Base-by-base conservation (phyloP, 2,329 filamentous ascomycete species). In the Trichoderma atrobrunneum region DNA sequence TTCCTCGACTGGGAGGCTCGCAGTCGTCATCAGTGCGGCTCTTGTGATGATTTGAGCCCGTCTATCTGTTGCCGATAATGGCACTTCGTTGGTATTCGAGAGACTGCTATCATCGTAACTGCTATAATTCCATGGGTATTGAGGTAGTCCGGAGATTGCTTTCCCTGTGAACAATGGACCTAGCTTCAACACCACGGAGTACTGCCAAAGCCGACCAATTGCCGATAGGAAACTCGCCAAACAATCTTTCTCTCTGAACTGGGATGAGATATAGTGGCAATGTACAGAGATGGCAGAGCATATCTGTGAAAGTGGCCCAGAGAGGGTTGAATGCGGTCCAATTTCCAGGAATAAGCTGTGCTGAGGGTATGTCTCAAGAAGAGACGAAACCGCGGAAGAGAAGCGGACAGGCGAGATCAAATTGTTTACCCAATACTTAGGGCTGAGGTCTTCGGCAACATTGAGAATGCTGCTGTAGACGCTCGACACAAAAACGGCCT, bases 371-470 rank as follows among this genome's bases (percentile, higher is more conserved):
- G 32, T n/a, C 24, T 51, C 51, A 24, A 72, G 65, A 30, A 69
- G n/a, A 18, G 59, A 26, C 8, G 5, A 7, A 28, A 76, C 43
- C 28, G 72, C 67, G 36, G 61, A 73, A 57, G 32, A 65, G 67
- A 74, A 77, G 3, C 72, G 68, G 6, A 80, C 78, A 24, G 77
- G 75, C 5, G 73, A 75, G 11, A 76, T 72, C 59, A 80, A 68
- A 71, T 78, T 79, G n/a, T 70, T 64, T 5, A 69, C 67, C 77
- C 77, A 80, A 73, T 79, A 79, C 5, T 71, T 69, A 8, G 66
- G 36, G 30, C 60, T 34, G 8, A 74, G 21, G 11, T 72, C 72
- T 6, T 30, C 32, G 4, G 56, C 48, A 8, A 32, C 16, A 12
- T 68, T 54, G 21, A 72, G 10, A 63, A 72, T 24, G 2, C n/a